Base-by-base conservation (phyloP, 352 stramenopile species). In the Pythium vanterpoolii region DNA sequence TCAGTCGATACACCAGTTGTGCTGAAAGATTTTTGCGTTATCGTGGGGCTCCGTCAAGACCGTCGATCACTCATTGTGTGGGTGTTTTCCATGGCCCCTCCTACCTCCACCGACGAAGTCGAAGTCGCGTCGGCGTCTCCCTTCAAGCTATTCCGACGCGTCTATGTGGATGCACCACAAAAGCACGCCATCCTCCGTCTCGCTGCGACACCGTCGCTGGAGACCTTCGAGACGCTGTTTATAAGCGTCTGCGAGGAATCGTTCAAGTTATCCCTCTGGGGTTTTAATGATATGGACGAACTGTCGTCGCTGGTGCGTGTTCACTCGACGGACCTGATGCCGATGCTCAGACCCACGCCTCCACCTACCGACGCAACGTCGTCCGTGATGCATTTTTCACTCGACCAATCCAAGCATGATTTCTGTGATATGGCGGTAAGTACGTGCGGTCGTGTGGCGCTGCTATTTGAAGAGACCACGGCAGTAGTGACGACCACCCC, bases 341-440 rank as follows among this genome's bases (percentile, higher is more conserved):
- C 21, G 0, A 56, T 71, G 53, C 39, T 71, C 1, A 66, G 64
- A 14, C 60, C 87, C 13, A 9, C 40, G 8, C 56, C 83, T 45
- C 60, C 51, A 56, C 55, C 42, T 3, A 64, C 86, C 18, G 61
- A 81, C 45, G 60, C 42, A 28, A 60, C 44, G 24, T 56, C 67
- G 11, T 48, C 46, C 13, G 78, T 74, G 60, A 72, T 74, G 60
- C 60, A 45, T 6, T 87, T 87, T 46, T 62, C 75, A 39, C 40
- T 71, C 16, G 39, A 50, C 10, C 48, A 74, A n/a, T 57, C 85
- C 16, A 62, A 63, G 23, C 56, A 74, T 48, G 50, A 53, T 14
- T 91, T 86, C 64, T 78, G 79, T 33, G 54, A 78, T 11, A 72
- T 91, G 10, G 67, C 42, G 7, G 66, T 83, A 34, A 91, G 82